A percentile compares a stretch with the other conserved stretches of the same genome.
Evolutionary conservation across 2,329 filamentous ascomycete species (phyloP).

Genomic region (Colletotrichum plurivorum): DNA sequence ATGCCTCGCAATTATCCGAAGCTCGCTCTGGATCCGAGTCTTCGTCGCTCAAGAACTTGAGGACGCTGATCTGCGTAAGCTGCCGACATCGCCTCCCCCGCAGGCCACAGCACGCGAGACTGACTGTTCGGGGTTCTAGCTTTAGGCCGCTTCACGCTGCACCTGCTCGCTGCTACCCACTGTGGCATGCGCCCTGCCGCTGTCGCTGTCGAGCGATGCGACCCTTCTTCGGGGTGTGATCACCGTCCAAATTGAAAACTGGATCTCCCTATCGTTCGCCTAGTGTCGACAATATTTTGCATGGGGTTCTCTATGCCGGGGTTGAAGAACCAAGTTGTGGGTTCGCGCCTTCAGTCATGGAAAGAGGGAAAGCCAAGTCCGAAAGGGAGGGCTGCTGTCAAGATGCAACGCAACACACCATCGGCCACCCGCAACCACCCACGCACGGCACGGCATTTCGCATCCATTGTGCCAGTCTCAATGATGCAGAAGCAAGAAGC

Average conservation of each 20-base stretch:
- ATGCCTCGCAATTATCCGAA: slow-evolving; percentile 19
- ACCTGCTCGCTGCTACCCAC: neutral
- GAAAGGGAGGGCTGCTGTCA: slow-evolving; percentile 32
- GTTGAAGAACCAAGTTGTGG: slow-evolving; percentile 14
- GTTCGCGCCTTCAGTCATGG: neutral
- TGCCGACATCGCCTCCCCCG: slow-evolving; percentile 9
- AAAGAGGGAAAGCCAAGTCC: slow-evolving; percentile 18
- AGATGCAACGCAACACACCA: slow-evolving; percentile 23
- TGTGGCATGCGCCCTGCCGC: neutral
- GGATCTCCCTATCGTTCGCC: slow-evolving; percentile 11
- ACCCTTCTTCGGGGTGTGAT: slow-evolving; percentile 6
- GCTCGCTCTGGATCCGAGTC: neutral
- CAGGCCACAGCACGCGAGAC: neutral
- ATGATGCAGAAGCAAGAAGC: neutral
- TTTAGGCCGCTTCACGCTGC: neutral
- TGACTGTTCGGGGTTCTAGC: neutral
- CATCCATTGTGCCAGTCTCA: neutral
- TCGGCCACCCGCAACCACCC: neutral
- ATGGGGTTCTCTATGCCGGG: neutral
- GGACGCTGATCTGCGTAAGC: neutral
- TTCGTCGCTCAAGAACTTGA: neutral
- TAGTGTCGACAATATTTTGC: slow-evolving; percentile 16
- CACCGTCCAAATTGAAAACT: slow-evolving; percentile 26
- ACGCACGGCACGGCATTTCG: neutral
- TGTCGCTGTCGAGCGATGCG: slow-evolving; percentile 6